Percentiles rank a stretch among this genome's conserved stretches.
Conservation (phyloP, 495 filamentous ascomycete genomes). For the Penicillium fimorum region DNA sequence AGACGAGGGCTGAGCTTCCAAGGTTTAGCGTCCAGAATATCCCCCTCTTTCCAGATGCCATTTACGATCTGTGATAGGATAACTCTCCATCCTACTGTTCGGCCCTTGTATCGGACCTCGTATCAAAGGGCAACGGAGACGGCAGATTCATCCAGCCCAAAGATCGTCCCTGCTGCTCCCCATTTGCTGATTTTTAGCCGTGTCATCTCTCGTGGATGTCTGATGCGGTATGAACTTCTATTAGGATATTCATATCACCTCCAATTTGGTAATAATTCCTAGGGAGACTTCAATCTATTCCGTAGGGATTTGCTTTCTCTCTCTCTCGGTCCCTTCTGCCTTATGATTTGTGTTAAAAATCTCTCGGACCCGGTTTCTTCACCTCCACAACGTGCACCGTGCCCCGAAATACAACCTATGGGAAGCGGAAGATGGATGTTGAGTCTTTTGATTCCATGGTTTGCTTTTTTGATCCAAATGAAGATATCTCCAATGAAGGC, state of each 20-base stretch:
- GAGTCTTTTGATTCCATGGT: slow-evolving; percentile 5
- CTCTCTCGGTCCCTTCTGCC: not conserved
- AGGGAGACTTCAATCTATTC: slow-evolving; percentile 6
- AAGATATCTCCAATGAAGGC: not conserved
- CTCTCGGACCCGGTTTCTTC: slow-evolving; percentile 12
- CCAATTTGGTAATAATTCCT: slow-evolving; percentile 19
- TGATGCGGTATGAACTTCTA: slow-evolving; percentile 19
- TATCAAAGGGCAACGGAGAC: slow-evolving; percentile 17
- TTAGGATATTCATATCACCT: slow-evolving; percentile 24
- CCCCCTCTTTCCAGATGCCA: slow-evolving; percentile 23
- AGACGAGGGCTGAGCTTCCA: slow-evolving; percentile 20
- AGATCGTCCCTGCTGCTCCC: slow-evolving; percentile 27
- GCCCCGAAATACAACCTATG: slow-evolving; percentile 24
- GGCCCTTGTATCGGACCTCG: slow-evolving; percentile 29
- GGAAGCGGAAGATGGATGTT: slow-evolving; percentile 12
- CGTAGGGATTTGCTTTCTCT: slow-evolving; percentile 10
- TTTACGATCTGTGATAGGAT: slow-evolving; percentile 27
- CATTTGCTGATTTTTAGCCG: slow-evolving; percentile 27
- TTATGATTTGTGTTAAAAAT: slow-evolving; percentile 17
- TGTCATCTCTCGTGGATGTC: slow-evolving; percentile 22
- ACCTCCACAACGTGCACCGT: slow-evolving; percentile 16
- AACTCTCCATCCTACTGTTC: slow-evolving; percentile 15
- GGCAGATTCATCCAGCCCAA: slow-evolving; percentile 23
- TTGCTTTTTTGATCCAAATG: not conserved
- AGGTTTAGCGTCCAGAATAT: slow-evolving; percentile 19